Conservation (phyloP, 805 yeast genomes). For the Saccharomycopsis amapae region DNA sequence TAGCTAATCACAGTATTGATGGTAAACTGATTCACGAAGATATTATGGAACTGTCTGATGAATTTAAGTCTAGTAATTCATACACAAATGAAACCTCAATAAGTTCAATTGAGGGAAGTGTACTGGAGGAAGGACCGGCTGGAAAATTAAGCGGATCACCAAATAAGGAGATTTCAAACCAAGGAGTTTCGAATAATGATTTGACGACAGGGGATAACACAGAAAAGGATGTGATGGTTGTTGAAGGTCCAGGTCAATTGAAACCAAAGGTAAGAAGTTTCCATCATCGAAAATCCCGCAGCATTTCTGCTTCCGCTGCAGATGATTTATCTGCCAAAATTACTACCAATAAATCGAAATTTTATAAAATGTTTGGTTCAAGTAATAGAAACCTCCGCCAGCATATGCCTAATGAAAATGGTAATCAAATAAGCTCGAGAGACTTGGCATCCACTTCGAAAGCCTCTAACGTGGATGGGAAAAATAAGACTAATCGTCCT, state of each 20-base stretch:
- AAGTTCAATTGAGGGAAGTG: conserved; percentile 5
- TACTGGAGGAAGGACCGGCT: background rate
- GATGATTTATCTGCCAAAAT: conserved; percentile 12
- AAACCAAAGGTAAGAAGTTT: too few species aligned
- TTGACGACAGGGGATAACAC: too few species aligned
- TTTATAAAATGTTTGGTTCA: conserved; percentile 10
- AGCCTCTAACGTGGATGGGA: too few species aligned
- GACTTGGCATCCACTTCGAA: too few species aligned
- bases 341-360: conserved; percentile 1
- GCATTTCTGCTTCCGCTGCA: conserved; percentile 13
- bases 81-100: conserved; percentile 9
- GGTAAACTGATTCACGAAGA: conserved; percentile 5
- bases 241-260: too few species aligned
- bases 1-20: background rate
- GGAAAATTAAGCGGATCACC: background rate
- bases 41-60: conserved; percentile 3
- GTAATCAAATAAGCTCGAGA: too few species aligned
- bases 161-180: too few species aligned
- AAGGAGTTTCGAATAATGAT: too few species aligned
- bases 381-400: background rate
- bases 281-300: conserved; percentile 16
- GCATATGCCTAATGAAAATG: background rate
- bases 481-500: background rate
- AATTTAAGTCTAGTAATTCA: conserved; percentile 4
- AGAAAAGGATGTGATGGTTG: too few species aligned